A percentile compares a stretch with the other conserved stretches of the same genome.
Evolutionary conservation across 176 grass and related monocot species (phyloP).

Genomic region (Lolium rigidum): DNA sequence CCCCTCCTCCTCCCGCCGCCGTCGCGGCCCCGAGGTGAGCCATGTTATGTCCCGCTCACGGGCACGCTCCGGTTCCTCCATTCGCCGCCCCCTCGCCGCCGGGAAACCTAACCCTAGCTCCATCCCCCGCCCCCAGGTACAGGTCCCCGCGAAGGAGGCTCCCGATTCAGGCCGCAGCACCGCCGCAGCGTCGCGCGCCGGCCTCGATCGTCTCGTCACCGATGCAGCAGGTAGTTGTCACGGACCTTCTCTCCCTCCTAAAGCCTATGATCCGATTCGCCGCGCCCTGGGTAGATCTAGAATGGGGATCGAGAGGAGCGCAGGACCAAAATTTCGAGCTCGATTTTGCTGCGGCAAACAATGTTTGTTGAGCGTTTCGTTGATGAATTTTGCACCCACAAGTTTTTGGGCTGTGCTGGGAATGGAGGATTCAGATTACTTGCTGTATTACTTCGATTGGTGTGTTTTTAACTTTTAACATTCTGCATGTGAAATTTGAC

Average conservation of each 20-base stretch:
- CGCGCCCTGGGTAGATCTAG: no score
- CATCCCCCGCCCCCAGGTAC: background rate
- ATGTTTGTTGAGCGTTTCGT: background rate
- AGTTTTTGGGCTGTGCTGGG: background rate
- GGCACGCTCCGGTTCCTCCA: background rate
- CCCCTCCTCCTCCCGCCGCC: background rate
- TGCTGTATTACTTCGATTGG: background rate
- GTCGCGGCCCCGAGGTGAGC: slow-evolving; percentile 12
- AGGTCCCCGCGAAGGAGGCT: background rate
- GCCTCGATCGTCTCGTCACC: background rate
- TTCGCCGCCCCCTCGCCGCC: background rate
- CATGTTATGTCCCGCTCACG: background rate
- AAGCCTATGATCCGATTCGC: background rate
- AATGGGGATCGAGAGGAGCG: background rate
- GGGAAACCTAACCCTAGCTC: slow-evolving; percentile 27
- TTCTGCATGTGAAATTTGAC: background rate
- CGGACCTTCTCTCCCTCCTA: background rate
- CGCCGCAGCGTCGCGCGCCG: background rate
- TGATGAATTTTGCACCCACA: background rate
- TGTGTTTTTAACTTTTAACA: background rate
- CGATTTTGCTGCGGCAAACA: background rate
- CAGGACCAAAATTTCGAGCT: background rate
- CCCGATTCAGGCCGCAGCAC: background rate
- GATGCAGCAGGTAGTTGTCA: background rate
- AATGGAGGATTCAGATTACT: slow-evolving; percentile 7